These are phyloP conservation scores for Aegle marmelos DNA, from an alignment of 345 rosid genomes.

Conservation along the genomic window DNA sequence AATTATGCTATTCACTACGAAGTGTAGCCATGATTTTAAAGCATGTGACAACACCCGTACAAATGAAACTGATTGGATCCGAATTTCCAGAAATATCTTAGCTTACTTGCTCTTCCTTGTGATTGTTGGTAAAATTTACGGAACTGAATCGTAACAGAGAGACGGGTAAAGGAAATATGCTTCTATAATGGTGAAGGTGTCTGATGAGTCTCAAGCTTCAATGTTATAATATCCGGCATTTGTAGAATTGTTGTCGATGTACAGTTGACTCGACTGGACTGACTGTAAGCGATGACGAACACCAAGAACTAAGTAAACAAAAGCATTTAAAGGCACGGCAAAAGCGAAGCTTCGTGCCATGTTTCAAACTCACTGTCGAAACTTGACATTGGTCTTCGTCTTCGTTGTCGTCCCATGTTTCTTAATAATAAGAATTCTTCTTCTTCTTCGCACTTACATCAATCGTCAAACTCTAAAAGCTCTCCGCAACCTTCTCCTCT, in stretches of 20 bases:
- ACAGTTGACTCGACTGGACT: too few species aligned
- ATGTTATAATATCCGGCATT: too few species aligned
- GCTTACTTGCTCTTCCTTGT: too few species aligned
- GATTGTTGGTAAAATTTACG: too few species aligned
- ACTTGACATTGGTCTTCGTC: not conserved
- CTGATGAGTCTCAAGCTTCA: too few species aligned
- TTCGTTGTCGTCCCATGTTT: not conserved
- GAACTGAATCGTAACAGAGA: too few species aligned
- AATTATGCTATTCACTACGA: too few species aligned
- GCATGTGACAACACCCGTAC: not conserved
- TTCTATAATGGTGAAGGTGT: too few species aligned
- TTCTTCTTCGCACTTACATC: slow-evolving; percentile 26
- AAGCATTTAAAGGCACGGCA: not conserved
- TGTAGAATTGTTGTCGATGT: too few species aligned
- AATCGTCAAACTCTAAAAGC: slow-evolving; percentile 27
- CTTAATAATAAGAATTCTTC: not conserved
- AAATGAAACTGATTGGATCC: not conserved
- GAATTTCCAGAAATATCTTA: not conserved
- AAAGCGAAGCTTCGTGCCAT: not conserved
- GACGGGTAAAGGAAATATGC: too few species aligned
- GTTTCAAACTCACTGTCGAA: not conserved
- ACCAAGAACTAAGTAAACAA: not conserved
- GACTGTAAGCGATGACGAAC: not conserved
- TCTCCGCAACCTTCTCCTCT: slow-evolving; percentile 29
- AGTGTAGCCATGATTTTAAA: too few species aligned